Conservation (phyloP, 2,329 filamentous ascomycete genomes). For the Claviceps purpurea region DNA sequence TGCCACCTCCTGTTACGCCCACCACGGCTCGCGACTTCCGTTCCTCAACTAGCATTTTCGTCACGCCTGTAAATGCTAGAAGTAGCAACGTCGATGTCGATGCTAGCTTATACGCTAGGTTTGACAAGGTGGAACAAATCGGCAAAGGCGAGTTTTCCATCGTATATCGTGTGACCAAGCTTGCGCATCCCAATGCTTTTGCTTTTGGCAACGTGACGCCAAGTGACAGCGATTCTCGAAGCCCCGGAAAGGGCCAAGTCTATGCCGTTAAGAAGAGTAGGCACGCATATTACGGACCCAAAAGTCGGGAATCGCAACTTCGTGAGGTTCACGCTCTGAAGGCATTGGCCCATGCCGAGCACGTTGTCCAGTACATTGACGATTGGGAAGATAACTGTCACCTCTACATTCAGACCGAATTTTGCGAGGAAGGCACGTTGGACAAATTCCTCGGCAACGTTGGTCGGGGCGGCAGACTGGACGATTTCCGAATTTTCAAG, state of each 20-base stretch:
- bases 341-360: slow-evolving; percentile 64
- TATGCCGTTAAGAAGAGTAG: slow-evolving; percentile 93
- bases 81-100: slow-evolving; percentile 61
- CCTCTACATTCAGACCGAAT: slow-evolving; percentile 96
- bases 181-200: slow-evolving; percentile 19
- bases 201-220: slow-evolving; percentile 32
- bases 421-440: slow-evolving; percentile 85
- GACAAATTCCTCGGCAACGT: slow-evolving; percentile 74
- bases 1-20: slow-evolving; percentile 61
- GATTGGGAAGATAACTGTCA: slow-evolving; percentile 78
- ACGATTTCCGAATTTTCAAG: slow-evolving; percentile 98
- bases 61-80: slow-evolving; percentile 57
- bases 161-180: slow-evolving; percentile 63
- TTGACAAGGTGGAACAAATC: slow-evolving; percentile 66
- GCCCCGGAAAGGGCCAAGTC: slow-evolving; percentile 43
- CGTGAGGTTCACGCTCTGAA: slow-evolving; percentile 72
- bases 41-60: slow-evolving; percentile 40
- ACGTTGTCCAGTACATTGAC: slow-evolving; percentile 72
- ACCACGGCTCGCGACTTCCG: slow-evolving; percentile 45
- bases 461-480: slow-evolving; percentile 72
- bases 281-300: slow-evolving; percentile 61
- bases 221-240: slow-evolving; percentile 33
- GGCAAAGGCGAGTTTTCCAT: slow-evolving; percentile 88
- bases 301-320: slow-evolving; percentile 71
- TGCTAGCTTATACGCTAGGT: slow-evolving; percentile 57